Conservation (phyloP, 2,329 filamentous ascomycete genomes). For the Trichophyton simii region DNA sequence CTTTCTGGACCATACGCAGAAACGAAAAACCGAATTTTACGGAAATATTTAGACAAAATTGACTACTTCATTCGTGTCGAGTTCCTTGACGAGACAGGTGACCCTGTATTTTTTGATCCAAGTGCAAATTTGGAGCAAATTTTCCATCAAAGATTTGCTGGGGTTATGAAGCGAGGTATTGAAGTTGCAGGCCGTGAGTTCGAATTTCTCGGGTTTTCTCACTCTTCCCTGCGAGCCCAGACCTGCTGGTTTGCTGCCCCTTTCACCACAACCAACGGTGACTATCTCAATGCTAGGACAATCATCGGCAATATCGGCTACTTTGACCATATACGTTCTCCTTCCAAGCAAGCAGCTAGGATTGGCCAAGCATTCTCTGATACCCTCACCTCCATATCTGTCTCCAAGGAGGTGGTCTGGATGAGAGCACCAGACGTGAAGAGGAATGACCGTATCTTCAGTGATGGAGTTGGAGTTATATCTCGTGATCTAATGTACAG, state of each 20-base stretch:
- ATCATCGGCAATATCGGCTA: constrained; percentile 38
- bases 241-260: constrained; percentile 50
- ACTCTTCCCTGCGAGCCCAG: constrained; percentile 62
- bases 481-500: constrained; percentile 46
- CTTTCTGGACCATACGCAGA: constrained; percentile 44
- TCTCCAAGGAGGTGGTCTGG: constrained; percentile 23
- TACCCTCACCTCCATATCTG: constrained; percentile 50
- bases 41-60: constrained; percentile 48
- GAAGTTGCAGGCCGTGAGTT: constrained; percentile 51
- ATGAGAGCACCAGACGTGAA: constrained; percentile 20
- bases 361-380: constrained; percentile 61
- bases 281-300: constrained; percentile 21
- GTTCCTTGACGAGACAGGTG: constrained; percentile 62
- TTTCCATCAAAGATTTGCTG: constrained; percentile 47
- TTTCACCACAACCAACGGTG: constrained; percentile 26
- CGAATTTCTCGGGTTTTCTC: constrained; percentile 63
- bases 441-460: constrained; percentile 51
- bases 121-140: constrained; percentile 39
- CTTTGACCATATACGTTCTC: constrained; percentile 40
- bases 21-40: constrained; percentile 56
- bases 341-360: constrained; percentile 47
- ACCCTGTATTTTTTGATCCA: constrained; percentile 48
- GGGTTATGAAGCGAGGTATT: constrained; percentile 48
- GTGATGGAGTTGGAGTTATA: constrained; percentile 67
- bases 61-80: constrained; percentile 58